A percentile compares a stretch with the other conserved stretches of the same genome.
phyloP scores from a whole-genome alignment of 2,329 filamentous ascomycete genomes.

The Colletotrichum paranaense region DNA sequence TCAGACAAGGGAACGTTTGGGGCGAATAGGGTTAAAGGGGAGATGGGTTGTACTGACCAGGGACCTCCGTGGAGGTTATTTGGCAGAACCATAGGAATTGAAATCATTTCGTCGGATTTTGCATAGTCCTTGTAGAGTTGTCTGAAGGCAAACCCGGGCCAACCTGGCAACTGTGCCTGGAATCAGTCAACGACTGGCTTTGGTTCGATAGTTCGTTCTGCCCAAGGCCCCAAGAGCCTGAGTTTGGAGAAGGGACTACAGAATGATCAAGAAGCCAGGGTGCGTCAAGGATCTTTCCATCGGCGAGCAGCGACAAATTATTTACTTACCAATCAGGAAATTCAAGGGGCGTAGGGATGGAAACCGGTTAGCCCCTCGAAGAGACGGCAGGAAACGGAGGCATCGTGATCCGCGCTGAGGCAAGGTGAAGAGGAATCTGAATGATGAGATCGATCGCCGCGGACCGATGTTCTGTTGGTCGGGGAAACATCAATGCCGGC shows the following conservation, averaged over 20 bases:
- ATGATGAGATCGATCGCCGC: not conserved
- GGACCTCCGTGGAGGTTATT: constrained; percentile 7
- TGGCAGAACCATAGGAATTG: constrained; percentile 26
- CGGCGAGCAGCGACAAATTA: not conserved
- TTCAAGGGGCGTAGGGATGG: not conserved
- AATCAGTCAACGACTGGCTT: not conserved
- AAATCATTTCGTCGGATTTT: constrained; percentile 12
- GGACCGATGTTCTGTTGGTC: not conserved
- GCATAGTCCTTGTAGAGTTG: not conserved
- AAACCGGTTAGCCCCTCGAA: not conserved
- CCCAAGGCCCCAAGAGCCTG: no score
- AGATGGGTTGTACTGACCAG: not conserved
- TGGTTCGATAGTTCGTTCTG: not conserved
- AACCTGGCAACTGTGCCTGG: not conserved
- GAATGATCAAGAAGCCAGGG: not conserved
- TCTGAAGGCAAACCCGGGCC: not conserved
- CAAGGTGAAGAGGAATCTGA: not conserved
- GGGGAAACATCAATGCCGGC: constrained; percentile 6
- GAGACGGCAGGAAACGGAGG: not conserved
- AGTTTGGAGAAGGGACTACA: not conserved
- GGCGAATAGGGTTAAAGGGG: constrained; percentile 14
- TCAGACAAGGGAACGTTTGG: constrained; percentile 25
- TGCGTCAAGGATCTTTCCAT: not conserved
- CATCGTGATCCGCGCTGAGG: constrained; percentile 11
- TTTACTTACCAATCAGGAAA: not conserved